Evolutionary conservation across 345 rosid genomes (phyloP).

Genomic region (Euclidium syriacum): DNA sequence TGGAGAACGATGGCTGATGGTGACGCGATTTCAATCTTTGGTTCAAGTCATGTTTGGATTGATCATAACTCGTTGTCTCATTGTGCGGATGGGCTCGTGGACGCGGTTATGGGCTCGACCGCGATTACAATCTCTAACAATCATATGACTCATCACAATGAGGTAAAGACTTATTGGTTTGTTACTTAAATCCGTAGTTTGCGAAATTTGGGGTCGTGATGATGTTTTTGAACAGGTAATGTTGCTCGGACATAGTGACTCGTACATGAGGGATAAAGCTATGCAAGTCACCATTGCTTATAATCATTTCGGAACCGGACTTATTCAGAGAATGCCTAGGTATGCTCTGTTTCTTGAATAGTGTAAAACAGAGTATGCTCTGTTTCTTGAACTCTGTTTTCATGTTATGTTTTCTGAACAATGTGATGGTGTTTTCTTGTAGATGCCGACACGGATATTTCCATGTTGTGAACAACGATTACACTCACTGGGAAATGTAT

Average conservation of each 20-base stretch:
- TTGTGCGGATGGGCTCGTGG: constrained; percentile 95
- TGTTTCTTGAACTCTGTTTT: constrained; percentile 6
- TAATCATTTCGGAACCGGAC: constrained; percentile 94
- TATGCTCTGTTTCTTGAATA: not conserved
- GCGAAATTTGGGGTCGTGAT: not conserved
- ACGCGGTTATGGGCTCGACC: constrained; percentile 94
- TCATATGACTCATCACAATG: constrained; percentile 89
- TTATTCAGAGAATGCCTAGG: constrained; percentile 98
- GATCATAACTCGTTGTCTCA: constrained; percentile 88
- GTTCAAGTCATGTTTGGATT: constrained; percentile 87
- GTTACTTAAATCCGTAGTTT: not conserved
- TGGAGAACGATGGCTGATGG: constrained; percentile 98
- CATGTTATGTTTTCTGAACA: not conserved
- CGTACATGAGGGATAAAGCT: constrained; percentile 72
- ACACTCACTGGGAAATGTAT: constrained; percentile 99
- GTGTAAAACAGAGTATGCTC: constrained; percentile 1
- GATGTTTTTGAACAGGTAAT: constrained; percentile 46
- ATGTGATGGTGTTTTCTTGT: not conserved
- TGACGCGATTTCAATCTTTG: constrained; percentile 82
- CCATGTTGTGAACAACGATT: constrained; percentile 96
- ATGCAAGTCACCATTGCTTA: constrained; percentile 97
- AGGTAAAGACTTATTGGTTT: constrained; percentile 34
- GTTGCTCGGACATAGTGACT: constrained; percentile 88
- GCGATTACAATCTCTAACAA: constrained; percentile 94
- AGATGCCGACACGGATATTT: constrained; percentile 95